Evolutionary conservation across 306 rosid species (phyloP), one percentile per base, ranked within the genome.

Genomic region (Castanospermum australe): DNA sequence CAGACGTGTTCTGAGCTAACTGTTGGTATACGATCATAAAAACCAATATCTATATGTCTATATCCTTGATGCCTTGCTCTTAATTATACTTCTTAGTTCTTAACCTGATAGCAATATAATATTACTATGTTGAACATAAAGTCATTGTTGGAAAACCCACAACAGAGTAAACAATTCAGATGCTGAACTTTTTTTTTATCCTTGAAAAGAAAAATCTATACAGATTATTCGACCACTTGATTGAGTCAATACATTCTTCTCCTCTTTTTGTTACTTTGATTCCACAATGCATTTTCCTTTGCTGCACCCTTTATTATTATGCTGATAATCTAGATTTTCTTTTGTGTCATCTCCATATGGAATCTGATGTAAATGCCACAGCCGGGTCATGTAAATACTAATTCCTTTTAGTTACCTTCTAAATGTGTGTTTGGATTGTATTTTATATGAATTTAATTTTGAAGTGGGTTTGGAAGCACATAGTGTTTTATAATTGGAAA

Each of bases 291-390:
- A 79, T 4, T 67, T 22, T 30, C 12, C 32, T 48, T 75, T 51
- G 18, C 20, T 33, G 44, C 45, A 21, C 33, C 14, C 32, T 35
- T 51, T 5, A 36, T 9, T 13, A 48, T 50, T 12, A 22, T 67
- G 59, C 50, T 56, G 4, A 4, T n/a, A n/a, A n/a, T n/a, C n/a
- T n/a, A n/a, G n/a, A n/a, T 69, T 41, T 36, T 70, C 42, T 64
- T 73, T 67, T 8, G 7, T 48, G 57, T 80, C 64, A 6, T 69
- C 75, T 57, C 5, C 39, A 38, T 55, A 12, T 44, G 60, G 65
- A 45, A 81, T 77, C 47, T 80, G 12, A 76, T 80, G 68, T 71
- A 62, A 48, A 71, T 57, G 50, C 79, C 79, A 65, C 54, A 71
- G 42, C 44, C 48, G 70, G 20, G 52, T 69, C 48, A 44, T 20